These are phyloP conservation scores for Herpomyces periplanetae DNA, from an alignment of 2,329 filamentous ascomycete species.

Conservation along the genomic window DNA sequence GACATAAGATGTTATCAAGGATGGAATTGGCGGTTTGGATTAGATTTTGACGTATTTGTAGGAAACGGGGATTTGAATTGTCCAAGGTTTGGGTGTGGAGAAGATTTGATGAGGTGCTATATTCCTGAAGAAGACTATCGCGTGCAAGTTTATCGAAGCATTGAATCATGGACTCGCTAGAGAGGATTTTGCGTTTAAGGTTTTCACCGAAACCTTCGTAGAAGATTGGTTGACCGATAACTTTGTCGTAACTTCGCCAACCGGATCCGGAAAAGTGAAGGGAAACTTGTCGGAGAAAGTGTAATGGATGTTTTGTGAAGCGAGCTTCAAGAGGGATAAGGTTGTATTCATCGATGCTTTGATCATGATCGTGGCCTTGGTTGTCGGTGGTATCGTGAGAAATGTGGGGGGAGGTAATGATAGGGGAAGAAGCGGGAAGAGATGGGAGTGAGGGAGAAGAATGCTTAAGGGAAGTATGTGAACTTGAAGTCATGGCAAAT, in stretches of 20 bases:
- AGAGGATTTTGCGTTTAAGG: constrained; percentile 41
- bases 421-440: constrained; percentile 9
- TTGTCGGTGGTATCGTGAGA: constrained; percentile 8
- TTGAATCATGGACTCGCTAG: constrained; percentile 27
- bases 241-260: constrained; percentile 71
- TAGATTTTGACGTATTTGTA: constrained; percentile 31
- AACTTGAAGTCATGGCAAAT: constrained; percentile 17
- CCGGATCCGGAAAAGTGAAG: constrained; percentile 68
- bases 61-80: too few species aligned
- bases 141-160: constrained; percentile 41
- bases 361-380: not conserved
- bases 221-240: constrained; percentile 69
- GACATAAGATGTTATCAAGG: constrained; percentile 91
- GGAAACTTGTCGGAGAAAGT: constrained; percentile 71
- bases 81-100: too few species aligned
- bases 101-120: too few species aligned
- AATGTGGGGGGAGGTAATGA: constrained; percentile 35
- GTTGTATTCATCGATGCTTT: constrained; percentile 16
- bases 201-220: constrained; percentile 67
- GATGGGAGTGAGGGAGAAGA: constrained; percentile 4
- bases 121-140: constrained; percentile 14
- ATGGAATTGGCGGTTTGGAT: constrained; percentile 46
- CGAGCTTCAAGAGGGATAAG: constrained; percentile 49
- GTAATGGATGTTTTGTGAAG: constrained; percentile 29
- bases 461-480: constrained; percentile 6